Base-by-base conservation (phyloP, 148 eudicot genomes). In the Hydrangea macrophylla region DNA sequence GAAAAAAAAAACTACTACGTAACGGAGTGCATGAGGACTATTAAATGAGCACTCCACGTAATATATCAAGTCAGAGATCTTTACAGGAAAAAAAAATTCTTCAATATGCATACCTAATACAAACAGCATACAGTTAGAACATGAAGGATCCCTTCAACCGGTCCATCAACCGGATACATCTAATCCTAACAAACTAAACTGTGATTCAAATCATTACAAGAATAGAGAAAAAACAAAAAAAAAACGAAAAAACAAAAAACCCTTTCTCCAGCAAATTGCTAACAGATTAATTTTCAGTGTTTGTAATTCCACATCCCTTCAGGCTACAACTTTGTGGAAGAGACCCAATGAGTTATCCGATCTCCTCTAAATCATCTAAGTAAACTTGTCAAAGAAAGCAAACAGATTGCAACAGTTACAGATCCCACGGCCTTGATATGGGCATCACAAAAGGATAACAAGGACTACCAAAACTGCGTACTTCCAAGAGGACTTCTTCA, bases 281-380 rank as follows among this genome's bases (percentile, higher is more conserved):
- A 26, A 67, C 18, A 62, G 23, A 58, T 50, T 62, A 61, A 32
- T 8, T 55, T 54, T 18, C 36, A 51, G 70, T 48, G 53, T 62
- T 62, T 68, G 55, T 72, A 35, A 35, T 45, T 35, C 80, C 74
- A 76, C 60, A 72, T 69, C 63, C 56, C 69, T n/a, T 36, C 53
- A 79, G 42, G 50, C 58, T 66, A 62, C 61, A 62, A 25, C 51
- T 51, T 22, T 22, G 64, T 54, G 54, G 39, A 80, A 23, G 13
- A 57, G 42, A 31, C 39, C 18, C 53, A 48, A 72, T 60, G 45
- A 69, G 75, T 70, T 55, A 51, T 62, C 55, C 28, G 26, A 60
- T 33, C 72, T 67, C 65, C 72, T 69, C 60, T 61, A 58, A 44
- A 58, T 55, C 66, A 58, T 53, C 78, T 51, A 65, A 51, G 35